Base-by-base conservation (phyloP, 352 stramenopile species). In the Halophytophthora polymorphica region DNA sequence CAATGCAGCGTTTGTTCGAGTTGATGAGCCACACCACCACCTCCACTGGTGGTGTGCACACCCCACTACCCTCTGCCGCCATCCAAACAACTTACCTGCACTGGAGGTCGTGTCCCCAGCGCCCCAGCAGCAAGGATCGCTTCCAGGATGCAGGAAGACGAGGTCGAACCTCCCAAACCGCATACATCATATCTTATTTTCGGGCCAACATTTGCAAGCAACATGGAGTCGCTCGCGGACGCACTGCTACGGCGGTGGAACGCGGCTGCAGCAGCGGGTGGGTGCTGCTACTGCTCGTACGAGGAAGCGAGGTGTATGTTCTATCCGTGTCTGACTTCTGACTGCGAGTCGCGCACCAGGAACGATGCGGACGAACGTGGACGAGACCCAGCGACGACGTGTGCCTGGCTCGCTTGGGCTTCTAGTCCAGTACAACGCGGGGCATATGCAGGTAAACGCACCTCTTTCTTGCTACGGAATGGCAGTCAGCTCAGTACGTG, bases 381-480 rank as follows among this genome's bases (percentile, higher is more conserved):
- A 64, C 0, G 69, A 77, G 3, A 77, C 68, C 18, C 48, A 67
- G 15, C 45, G 56, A 25, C 68, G 73, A 28, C 36, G 54, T 10
- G 45, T 87, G 6, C 48, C 61, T 44, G 71, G 71, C 10, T n/a
- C 43, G 13, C 49, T 81, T 38, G 53, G 58, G 25, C 50, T 80
- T 8, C 18, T 72, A n/a, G 41, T 71, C 33, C 71, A 77, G 40
- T 77, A 70, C 43, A 81, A 83, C 55, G 47, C 69, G 18, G 61
- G 19, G 38, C 74, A 86, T 43, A 29, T 50, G 15, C 62, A 75
- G 51, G 69, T 82, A 22, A 37, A 36, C 13, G 34, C 7, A 17
- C 14, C 6, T 22, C 15, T 6, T 35, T 2, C 15, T 31, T 31
- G 25, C 4, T 31, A 31, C 25, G 25, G 25, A 37, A 13, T 15